Conservation (phyloP, 331 rosid species). For the Quercus phellos region DNA sequence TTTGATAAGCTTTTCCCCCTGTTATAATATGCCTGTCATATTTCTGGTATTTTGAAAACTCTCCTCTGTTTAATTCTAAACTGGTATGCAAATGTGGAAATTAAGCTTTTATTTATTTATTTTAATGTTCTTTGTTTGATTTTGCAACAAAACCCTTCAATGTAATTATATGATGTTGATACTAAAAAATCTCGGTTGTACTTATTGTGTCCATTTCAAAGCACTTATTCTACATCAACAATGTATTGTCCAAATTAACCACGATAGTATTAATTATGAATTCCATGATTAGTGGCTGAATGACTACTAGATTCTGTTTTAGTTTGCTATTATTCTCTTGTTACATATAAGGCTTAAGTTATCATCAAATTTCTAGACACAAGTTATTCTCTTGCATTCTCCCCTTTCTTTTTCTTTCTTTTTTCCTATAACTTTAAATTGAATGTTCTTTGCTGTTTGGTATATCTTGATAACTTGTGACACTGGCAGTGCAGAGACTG, state of each 20-base stretch:
- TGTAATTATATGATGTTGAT: neutral
- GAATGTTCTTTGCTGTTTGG: slow-evolving; percentile 2
- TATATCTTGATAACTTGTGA: slow-evolving; percentile 30
- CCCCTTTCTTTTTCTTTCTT: neutral
- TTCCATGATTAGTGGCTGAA: neutral
- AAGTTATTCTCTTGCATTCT: neutral
- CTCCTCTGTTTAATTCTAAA: too few relatives aligned
- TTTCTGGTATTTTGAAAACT: too few relatives aligned
- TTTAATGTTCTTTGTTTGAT: neutral
- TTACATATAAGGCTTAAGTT: neutral
- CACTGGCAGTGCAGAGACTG: slow-evolving; percentile 56
- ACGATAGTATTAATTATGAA: neutral
- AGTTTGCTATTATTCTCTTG: neutral
- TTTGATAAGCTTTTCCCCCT: too few relatives aligned
- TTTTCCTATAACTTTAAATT: neutral
- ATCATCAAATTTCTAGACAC: neutral
- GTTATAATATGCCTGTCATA: too few relatives aligned
- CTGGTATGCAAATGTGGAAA: neutral
- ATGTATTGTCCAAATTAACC: neutral
- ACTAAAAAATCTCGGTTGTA: neutral
- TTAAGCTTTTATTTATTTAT: neutral
- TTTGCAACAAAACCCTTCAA: neutral
- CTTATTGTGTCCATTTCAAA: neutral
- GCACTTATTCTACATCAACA: neutral
- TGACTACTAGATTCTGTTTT: neutral